phyloP scores from a whole-genome alignment of 345 rosid genomes.

The Moricandia moricandioides region DNA sequence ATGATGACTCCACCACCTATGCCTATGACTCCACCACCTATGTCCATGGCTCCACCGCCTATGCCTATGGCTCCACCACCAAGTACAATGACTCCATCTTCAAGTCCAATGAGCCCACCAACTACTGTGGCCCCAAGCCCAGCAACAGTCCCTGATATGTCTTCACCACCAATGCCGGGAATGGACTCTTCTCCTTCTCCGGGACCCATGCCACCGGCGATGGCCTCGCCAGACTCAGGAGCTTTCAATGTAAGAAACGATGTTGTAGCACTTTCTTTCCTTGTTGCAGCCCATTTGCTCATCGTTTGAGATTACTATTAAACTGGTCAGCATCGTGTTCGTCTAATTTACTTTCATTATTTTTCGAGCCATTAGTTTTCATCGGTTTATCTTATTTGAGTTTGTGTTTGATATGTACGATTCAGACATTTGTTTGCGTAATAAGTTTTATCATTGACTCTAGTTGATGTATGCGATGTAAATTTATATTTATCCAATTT shows the following conservation, averaged over 20 bases:
- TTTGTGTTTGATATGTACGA: slow-evolving; percentile 30
- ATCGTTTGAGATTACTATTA: slow-evolving; percentile 30
- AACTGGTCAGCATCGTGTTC: slow-evolving; percentile 1
- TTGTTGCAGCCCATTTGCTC: slow-evolving; percentile 24
- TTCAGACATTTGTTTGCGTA: slow-evolving; percentile 34
- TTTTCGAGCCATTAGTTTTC: slow-evolving; percentile 15
- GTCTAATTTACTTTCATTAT: slow-evolving; percentile 15
- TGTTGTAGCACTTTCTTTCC: slow-evolving; percentile 16
- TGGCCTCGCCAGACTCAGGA: slow-evolving; percentile 30
- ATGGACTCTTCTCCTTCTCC: slow-evolving; percentile 26
- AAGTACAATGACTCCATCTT: slow-evolving; percentile 21
- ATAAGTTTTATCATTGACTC: slow-evolving; percentile 25
- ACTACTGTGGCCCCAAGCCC: slow-evolving; percentile 3
- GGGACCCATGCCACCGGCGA: slow-evolving; percentile 26
- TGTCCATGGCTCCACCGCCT: slow-evolving; percentile 33
- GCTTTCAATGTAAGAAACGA: slow-evolving; percentile 24
- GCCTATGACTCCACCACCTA: slow-evolving; percentile 31
- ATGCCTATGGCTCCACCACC: slow-evolving; percentile 35
- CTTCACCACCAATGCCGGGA: slow-evolving; percentile 32
- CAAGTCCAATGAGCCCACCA: slow-evolving; percentile 28
- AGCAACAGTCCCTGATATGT: slow-evolving; percentile 5
- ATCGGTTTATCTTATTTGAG: slow-evolving; percentile 18
- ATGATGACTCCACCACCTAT: slow-evolving; percentile 29
- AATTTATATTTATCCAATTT: slow-evolving; percentile 12
- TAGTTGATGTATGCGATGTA: slow-evolving; percentile 20